These are phyloP conservation scores for Penicillium sclerotigenum DNA, from an alignment of 2,329 filamentous ascomycete genomes.

Conservation along the genomic window DNA sequence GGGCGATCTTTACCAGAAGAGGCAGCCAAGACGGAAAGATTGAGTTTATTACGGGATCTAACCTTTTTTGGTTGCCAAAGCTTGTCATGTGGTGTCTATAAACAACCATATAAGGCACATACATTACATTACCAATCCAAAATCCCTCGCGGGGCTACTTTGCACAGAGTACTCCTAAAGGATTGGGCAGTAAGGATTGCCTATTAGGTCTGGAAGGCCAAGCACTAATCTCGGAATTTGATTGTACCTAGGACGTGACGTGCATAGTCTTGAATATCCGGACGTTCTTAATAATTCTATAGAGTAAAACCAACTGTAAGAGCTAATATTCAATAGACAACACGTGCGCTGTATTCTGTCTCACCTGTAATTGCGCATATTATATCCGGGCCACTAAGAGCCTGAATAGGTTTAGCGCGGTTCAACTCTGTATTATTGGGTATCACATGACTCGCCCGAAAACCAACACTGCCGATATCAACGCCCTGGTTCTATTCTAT, in stretches of 20 bases:
- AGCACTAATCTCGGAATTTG: neutral
- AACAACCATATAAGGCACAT: neutral
- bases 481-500: neutral
- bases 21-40: conserved; percentile 1
- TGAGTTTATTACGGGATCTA: neutral
- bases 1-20: neutral
- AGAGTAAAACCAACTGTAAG: neutral
- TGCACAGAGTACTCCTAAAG: no score
- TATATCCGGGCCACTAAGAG: neutral
- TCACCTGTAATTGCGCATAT: neutral
- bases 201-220: no score
- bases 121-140: no score
- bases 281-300: neutral
- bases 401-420: neutral
- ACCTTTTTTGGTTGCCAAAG: neutral
- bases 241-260: neutral
- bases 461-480: neutral
- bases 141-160: neutral
- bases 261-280: neutral
- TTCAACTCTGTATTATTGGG: neutral
- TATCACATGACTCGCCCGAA: neutral
- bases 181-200: neutral
- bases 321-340: neutral
- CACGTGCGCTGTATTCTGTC: neutral
- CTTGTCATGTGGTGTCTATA: neutral